Evolutionary conservation across 495 filamentous ascomycete genomes (phyloP), one percentile per base, ranked within the genome.

Genomic region (Penicillium waksmanii): DNA sequence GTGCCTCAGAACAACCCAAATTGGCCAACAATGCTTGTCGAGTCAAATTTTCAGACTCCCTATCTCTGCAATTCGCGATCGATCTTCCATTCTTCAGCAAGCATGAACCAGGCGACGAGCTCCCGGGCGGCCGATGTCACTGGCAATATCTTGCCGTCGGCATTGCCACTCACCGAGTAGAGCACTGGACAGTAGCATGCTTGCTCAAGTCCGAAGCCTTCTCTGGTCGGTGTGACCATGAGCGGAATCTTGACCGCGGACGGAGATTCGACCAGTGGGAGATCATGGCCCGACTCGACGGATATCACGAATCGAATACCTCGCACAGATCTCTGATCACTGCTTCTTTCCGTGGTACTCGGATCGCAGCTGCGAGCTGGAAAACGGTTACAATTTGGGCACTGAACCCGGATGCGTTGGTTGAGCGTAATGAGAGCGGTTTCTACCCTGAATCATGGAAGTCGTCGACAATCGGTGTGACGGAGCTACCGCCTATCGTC

Each of bases 331-430:
- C 74, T 42, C 66, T 72, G 27, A 68, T 82, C 25, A 77, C 78
- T n/a, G 55, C 73, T 5, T 82, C 80, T 3, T 62, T 55, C 11
- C 47, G 35, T 1, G 75, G 76, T 6, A 76, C 72, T 34, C 70
- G 79, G 1, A 67, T 83, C 46, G 80, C 79, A 15, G 67, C 77
- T 15, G 74, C 74, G 6, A 76, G 75, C 34, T 83, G 80, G 80
- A 75, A 77, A 55, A 68, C 67, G 2, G 35, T 83, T 12, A 73
- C 76, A 18, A 53, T 83, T 33, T 83, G 80, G 80, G 66, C 75
- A 2, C 18, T 82, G 53, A 66, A 77, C 33, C 80, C 80, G 3
- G 56, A 54, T 17, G 61, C 66, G 48, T 50, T 82, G n/a, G 66
- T 76, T 15, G 58, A 66, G 15, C 54, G 62, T 34, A 66, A 73